Evolutionary conservation across 176 grass and related monocot species (phyloP).

Genomic region (Melocanna baccifera): DNA sequence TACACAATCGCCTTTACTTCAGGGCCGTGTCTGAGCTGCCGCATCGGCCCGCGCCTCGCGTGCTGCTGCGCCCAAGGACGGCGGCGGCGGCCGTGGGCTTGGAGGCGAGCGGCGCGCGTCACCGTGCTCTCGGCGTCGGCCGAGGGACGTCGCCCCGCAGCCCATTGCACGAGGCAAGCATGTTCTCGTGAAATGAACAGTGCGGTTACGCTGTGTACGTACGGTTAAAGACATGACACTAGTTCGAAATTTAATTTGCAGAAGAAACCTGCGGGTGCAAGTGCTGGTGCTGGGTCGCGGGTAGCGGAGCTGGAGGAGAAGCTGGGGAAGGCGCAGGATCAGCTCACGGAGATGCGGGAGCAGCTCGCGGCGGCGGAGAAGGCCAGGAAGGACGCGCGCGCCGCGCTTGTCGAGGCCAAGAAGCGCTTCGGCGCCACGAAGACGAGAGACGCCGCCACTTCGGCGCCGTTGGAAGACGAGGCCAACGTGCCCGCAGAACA

Average conservation of each 20-base stretch:
- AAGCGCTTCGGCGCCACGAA: conserved; percentile 36
- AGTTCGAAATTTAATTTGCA: background rate
- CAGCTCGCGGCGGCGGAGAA: conserved; percentile 59
- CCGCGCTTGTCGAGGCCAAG: conserved; percentile 54
- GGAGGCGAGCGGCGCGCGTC: conserved; percentile 37
- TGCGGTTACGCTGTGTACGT: background rate
- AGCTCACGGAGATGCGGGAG: conserved; percentile 56
- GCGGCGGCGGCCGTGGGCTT: conserved; percentile 25
- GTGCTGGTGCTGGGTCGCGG: conserved; percentile 33
- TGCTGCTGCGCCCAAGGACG: conserved; percentile 32
- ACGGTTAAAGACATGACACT: background rate
- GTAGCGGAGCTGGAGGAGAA: conserved; percentile 66
- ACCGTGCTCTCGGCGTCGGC: conserved; percentile 31
- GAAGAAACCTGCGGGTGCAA: conserved; percentile 52
- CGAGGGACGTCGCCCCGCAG: conserved; percentile 49
- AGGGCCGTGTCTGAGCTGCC: conserved; percentile 46
- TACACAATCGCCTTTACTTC: background rate
- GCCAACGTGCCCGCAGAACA: conserved; percentile 5
- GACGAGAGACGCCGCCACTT: background rate
- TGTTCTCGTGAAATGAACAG: background rate
- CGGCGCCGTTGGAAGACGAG: background rate
- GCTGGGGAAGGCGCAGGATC: conserved; percentile 57
- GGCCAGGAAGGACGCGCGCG: conserved; percentile 64
- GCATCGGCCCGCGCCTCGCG: conserved; percentile 40
- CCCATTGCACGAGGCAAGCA: conserved; percentile 61